phyloP scores from a whole-genome alignment of 305 asterid genomes.

The Vinca major region DNA sequence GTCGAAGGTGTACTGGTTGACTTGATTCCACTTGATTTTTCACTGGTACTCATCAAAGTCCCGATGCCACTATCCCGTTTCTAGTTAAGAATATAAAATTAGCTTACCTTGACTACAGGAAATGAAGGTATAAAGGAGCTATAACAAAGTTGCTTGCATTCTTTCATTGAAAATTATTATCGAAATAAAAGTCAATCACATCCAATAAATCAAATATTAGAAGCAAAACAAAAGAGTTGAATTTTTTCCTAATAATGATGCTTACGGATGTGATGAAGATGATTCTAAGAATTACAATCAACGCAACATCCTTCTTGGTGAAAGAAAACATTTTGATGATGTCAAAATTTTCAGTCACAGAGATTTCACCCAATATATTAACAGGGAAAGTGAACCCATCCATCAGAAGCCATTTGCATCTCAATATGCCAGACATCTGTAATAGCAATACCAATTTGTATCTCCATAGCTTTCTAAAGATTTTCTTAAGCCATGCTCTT shows the following conservation, averaged over 20 bases:
- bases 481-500: neutral
- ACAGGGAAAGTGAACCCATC: neutral
- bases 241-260: neutral
- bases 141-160: neutral
- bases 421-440: neutral
- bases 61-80: constrained; percentile 76
- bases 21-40: constrained; percentile 84
- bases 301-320: neutral
- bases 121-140: neutral
- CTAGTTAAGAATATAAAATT: constrained; percentile 34
- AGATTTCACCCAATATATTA: neutral
- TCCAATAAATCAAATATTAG: neutral
- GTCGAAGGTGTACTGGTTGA: constrained; percentile 79
- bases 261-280: neutral
- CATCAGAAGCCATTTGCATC: neutral
- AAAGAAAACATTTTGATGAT: neutral
- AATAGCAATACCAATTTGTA: neutral
- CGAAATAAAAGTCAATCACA: neutral
- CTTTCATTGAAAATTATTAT: neutral
- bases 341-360: neutral
- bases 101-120: constrained; percentile 4
- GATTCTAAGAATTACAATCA: neutral
- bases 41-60: constrained; percentile 75
- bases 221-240: neutral
- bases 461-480: neutral